phyloP scores from a whole-genome alignment of 306 rosid species.

The Prunus salicina region DNA sequence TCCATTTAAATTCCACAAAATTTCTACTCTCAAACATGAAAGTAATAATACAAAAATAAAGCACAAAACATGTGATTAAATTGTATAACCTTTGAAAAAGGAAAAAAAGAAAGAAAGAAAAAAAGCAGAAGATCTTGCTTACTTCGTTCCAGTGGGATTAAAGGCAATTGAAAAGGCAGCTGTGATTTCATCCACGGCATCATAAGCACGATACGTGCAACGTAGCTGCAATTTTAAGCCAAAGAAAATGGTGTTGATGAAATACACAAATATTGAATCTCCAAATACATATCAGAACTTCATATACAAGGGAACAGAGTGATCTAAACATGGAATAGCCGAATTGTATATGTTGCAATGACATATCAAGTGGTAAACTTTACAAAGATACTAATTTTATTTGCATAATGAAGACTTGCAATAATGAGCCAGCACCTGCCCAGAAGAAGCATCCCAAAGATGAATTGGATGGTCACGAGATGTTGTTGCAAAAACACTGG shows the following conservation, averaged over 20 bases:
- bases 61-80: neutral
- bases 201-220: conserved; percentile 94
- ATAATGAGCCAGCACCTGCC: conserved; percentile 53
- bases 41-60: neutral
- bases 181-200: conserved; percentile 91
- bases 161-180: conserved; percentile 91
- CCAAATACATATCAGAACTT: conserved; percentile 1
- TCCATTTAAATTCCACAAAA: neutral
- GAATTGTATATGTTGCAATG: neutral
- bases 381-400: neutral
- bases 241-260: conserved; percentile 18
- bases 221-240: conserved; percentile 67
- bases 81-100: neutral
- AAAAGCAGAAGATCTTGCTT: conserved; percentile 23
- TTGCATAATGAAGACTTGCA: neutral
- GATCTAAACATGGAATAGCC: neutral
- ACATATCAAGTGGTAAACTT: neutral
- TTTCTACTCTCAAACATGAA: neutral
- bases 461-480: conserved; percentile 95
- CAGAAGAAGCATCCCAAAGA: conserved; percentile 93
- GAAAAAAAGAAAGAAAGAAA: conserved; percentile 4
- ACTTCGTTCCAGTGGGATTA: conserved; percentile 88
- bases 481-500: conserved; percentile 84
- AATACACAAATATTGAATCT: conserved; percentile 13
- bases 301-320: neutral